Evolutionary conservation across 1,139 yeast species (phyloP).

Genomic region (Yamadazyma conglobata): DNA sequence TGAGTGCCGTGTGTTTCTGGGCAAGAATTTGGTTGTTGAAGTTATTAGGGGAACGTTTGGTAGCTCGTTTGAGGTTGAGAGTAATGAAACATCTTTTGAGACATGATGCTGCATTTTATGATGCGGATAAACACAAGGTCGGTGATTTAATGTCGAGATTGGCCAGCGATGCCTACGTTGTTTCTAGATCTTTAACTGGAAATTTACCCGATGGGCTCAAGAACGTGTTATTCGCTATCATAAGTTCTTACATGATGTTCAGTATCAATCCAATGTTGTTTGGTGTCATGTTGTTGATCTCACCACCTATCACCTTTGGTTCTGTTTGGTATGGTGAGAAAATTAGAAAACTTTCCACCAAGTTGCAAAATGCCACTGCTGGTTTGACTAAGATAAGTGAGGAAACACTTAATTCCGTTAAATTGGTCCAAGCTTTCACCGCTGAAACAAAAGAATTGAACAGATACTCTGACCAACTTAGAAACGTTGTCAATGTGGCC

Average conservation of each 20-base stretch:
- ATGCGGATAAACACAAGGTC: constrained; percentile 50
- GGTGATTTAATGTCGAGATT: constrained; percentile 54
- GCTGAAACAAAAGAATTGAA: constrained; percentile 43
- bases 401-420: constrained; percentile 44
- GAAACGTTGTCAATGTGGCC: constrained; percentile 43
- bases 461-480: constrained; percentile 38
- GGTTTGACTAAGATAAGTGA: constrained; percentile 46
- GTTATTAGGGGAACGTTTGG: constrained; percentile 40
- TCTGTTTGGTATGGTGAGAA: constrained; percentile 49
- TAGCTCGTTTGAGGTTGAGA: constrained; percentile 45
- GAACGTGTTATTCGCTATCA: constrained; percentile 43
- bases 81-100: constrained; percentile 50
- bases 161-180: constrained; percentile 55
- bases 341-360: constrained; percentile 41
- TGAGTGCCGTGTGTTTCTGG: constrained; percentile 48
- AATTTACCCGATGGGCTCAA: constrained; percentile 49
- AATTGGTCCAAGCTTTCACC: constrained; percentile 44
- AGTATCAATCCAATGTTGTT: constrained; percentile 42
- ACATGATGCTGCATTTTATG: constrained; percentile 51
- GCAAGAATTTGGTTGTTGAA: constrained; percentile 49
- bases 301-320: constrained; percentile 53
- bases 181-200: constrained; percentile 43
- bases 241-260: constrained; percentile 48
- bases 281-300: constrained; percentile 48
- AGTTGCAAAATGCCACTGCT: constrained; percentile 46